Percentiles rank a stretch among this genome's conserved stretches.
Conservation (phyloP, 257 asterid genomes). For the Nicotiana obtusifolia region DNA sequence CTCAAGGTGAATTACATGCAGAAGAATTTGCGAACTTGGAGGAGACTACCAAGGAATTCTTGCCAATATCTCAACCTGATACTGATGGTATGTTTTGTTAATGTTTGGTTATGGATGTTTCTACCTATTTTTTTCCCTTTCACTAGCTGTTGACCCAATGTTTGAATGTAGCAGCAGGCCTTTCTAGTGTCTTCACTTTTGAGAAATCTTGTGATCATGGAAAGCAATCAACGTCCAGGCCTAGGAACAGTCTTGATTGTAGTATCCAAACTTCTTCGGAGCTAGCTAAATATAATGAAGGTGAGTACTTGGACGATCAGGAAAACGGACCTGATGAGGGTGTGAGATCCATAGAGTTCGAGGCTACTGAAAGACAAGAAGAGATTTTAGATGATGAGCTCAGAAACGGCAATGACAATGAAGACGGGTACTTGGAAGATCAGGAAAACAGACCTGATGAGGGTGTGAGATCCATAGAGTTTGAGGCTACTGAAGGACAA, state of each 20-base stretch:
- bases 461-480: not conserved
- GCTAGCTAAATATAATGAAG: not conserved
- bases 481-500: not conserved
- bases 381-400: not conserved
- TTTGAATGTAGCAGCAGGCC: no score
- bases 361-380: not conserved
- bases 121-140: no score
- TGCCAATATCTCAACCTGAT: no score
- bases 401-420: not conserved
- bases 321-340: not conserved
- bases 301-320: not conserved
- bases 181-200: no score
- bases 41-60: no score
- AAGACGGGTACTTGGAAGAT: not conserved
- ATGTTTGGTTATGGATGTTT: no score
- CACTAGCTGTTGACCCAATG: no score
- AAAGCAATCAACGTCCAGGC: no score
- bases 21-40: not conserved
- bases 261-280: no score
- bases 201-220: no score
- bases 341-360: not conserved
- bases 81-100: no score
- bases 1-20: slow-evolving; percentile 2
- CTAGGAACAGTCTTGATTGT: no score
- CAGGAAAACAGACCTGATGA: not conserved